These are phyloP conservation scores for Erythrophleum fordii DNA, from an alignment of 306 rosid species.

Conservation along the genomic window DNA sequence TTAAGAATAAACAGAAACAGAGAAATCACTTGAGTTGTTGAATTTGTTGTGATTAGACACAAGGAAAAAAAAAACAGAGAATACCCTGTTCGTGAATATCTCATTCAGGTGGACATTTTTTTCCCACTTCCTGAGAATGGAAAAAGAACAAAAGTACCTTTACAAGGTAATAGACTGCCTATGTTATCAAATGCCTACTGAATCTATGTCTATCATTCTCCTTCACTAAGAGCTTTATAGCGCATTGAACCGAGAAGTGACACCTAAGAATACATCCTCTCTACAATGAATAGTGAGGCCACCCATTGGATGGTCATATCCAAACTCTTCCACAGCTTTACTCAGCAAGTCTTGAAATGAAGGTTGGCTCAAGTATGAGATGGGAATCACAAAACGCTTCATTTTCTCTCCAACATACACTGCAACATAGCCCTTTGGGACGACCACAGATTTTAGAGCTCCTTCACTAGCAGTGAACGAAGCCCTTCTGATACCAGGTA, in stretches of 20 bases:
- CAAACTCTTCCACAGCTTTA: conserved; percentile 55
- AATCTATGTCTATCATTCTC: not conserved
- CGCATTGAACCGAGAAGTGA: conserved; percentile 34
- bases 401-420: not conserved
- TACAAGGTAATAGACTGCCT: conserved; percentile 2
- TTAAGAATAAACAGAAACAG: too few relatives aligned
- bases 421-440: conserved; percentile 43
- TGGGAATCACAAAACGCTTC: conserved; percentile 39
- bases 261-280: conserved; percentile 44
- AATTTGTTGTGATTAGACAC: too few relatives aligned
- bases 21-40: not conserved
- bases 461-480: conserved; percentile 31
- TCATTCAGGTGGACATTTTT: too few relatives aligned
- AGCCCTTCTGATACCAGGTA: conserved; percentile 38
- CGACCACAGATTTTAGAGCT: conserved; percentile 19
- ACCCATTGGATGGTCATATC: conserved; percentile 55
- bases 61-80: not conserved
- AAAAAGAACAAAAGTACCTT: not conserved
- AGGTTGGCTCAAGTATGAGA: conserved; percentile 51
- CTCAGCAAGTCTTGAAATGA: conserved; percentile 46
- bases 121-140: not conserved
- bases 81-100: not conserved
- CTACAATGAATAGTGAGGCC: conserved; percentile 57
- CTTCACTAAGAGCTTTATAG: not conserved
- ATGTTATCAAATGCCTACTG: too few relatives aligned